Conservation (phyloP, 208 protist genomes). For the Wallacemonas sp. region DNA sequence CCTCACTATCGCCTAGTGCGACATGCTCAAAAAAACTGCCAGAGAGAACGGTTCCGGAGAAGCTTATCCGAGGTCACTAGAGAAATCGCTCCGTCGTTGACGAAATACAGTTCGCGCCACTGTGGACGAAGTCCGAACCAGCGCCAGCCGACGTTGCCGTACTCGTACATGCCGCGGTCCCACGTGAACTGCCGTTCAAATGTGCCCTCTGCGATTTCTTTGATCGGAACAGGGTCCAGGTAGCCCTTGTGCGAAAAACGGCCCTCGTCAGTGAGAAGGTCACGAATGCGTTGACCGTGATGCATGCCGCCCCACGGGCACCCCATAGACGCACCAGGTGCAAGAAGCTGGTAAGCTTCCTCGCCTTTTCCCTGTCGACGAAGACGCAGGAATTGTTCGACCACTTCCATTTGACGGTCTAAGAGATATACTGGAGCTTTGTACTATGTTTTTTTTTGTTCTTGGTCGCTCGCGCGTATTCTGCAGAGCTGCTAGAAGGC, state of each 20-base stretch:
- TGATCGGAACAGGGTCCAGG: constrained; percentile 73
- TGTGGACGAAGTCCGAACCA: constrained; percentile 52
- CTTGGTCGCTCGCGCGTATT: too few species aligned
- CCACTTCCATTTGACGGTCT: constrained; percentile 68
- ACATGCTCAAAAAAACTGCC: constrained; percentile 22
- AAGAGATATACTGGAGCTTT: neutral
- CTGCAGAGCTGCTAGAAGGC: too few species aligned
- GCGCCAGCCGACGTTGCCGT: constrained; percentile 58
- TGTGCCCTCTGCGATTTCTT: constrained; percentile 83
- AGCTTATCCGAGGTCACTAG: constrained; percentile 80
- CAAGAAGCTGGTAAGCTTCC: constrained; percentile 78
- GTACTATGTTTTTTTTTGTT: too few species aligned
- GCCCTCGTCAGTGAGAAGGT: constrained; percentile 69
- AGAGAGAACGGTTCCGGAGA: constrained; percentile 51
- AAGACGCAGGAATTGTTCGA: constrained; percentile 78
- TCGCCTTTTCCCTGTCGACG: constrained; percentile 71
- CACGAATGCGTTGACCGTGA: constrained; percentile 60
- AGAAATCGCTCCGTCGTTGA: constrained; percentile 69
- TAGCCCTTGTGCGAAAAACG: constrained; percentile 80
- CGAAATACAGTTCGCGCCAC: constrained; percentile 89
- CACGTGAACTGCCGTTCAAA: constrained; percentile 88
- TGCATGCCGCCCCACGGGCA: constrained; percentile 90
- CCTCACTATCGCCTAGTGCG: neutral
- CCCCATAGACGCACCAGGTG: constrained; percentile 76
- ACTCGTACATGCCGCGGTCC: constrained; percentile 84